Evolutionary conservation across 2,329 filamentous ascomycete species (phyloP).

Genomic region (Anthostomella pinea): DNA sequence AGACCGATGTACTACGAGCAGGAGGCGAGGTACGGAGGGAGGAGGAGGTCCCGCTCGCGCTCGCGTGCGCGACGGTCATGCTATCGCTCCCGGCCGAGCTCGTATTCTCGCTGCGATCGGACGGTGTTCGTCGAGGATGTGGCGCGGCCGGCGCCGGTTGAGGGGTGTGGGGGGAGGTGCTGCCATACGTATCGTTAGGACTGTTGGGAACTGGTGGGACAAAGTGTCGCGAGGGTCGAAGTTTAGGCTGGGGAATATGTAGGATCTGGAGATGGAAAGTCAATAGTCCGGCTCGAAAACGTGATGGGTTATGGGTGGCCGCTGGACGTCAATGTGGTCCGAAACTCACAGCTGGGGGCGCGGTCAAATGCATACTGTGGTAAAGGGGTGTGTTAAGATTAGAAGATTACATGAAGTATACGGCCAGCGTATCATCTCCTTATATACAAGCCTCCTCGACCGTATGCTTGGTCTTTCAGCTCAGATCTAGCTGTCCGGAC

Average conservation of each 20-base stretch:
- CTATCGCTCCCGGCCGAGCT: background rate
- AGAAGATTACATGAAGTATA: background rate
- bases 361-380: too few relatives aligned
- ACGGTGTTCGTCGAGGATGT: background rate
- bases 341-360: too few relatives aligned
- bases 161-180: background rate
- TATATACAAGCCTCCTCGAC: constrained; percentile 50
- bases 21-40: background rate
- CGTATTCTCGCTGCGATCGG: background rate
- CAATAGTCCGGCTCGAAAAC: too few relatives aligned
- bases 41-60: background rate
- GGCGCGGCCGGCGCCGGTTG: background rate
- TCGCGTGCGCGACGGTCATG: background rate
- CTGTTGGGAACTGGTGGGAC: too few relatives aligned
- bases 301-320: too few relatives aligned
- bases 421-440: constrained; percentile 25
- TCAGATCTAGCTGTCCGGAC: constrained; percentile 50
- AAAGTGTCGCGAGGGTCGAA: too few relatives aligned
- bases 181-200: background rate
- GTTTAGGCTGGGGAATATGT: background rate
- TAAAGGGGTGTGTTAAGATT: too few relatives aligned
- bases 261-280: too few relatives aligned
- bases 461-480: constrained; percentile 47
- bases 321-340: too few relatives aligned
- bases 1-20: constrained; percentile 11